phyloP scores from a whole-genome alignment of 371 early-diverging fungal genomes.

The Mortierella polycephala region DNA sequence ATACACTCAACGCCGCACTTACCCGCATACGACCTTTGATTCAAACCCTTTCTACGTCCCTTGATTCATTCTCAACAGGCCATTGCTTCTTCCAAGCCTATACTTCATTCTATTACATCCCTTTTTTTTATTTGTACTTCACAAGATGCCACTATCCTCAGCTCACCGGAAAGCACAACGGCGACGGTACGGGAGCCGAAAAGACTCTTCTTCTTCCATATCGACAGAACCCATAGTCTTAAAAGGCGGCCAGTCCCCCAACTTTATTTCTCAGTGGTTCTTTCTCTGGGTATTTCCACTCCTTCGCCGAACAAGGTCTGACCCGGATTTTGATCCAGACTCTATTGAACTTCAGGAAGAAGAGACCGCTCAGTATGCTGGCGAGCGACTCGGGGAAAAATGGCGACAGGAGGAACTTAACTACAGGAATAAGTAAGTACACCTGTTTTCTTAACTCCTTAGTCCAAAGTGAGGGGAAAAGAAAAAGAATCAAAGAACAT shows the following conservation, averaged over 20 bases:
- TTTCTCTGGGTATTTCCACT: constrained; percentile 67
- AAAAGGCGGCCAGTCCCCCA: constrained; percentile 54
- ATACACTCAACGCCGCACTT: too few relatives aligned
- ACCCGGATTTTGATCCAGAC: constrained; percentile 57
- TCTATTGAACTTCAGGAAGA: constrained; percentile 53
- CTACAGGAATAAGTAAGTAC: constrained; percentile 45
- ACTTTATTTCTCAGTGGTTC: constrained; percentile 60
- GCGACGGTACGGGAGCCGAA: constrained; percentile 11
- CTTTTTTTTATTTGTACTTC: background rate
- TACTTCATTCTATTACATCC: background rate
- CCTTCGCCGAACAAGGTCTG: constrained; percentile 45
- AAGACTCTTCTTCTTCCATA: constrained; percentile 22
- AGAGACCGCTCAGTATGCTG: constrained; percentile 61
- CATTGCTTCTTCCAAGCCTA: background rate
- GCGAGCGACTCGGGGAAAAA: constrained; percentile 58
- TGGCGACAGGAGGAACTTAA: constrained; percentile 60
- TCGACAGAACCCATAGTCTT: constrained; percentile 29
- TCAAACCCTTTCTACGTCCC: too few relatives aligned
- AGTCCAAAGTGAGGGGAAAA: background rate
- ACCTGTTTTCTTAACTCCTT: background rate
- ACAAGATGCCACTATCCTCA: constrained; percentile 17
- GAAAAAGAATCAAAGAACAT: background rate
- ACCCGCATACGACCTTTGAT: too few relatives aligned
- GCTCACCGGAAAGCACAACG: constrained; percentile 23
- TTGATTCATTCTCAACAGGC: background rate